phyloP scores from a whole-genome alignment of 148 eudicot genomes.

The Camellia lanceoleosa region DNA sequence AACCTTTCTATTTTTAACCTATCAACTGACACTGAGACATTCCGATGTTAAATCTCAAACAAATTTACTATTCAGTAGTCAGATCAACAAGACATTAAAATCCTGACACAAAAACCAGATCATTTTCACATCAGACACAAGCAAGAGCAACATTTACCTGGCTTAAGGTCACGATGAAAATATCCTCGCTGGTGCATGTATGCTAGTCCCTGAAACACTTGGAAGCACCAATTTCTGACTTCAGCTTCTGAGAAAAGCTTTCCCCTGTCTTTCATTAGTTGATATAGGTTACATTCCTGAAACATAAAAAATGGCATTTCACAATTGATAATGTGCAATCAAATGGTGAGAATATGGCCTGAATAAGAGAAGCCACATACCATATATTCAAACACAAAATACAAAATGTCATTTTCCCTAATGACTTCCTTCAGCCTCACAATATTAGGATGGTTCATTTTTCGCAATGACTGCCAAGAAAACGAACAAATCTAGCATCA shows the following conservation, averaged over 20 bases:
- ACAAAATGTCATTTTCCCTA: constrained; percentile 70
- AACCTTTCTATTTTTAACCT: neutral
- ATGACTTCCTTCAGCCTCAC: constrained; percentile 96
- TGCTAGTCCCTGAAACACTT: constrained; percentile 96
- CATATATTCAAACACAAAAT: constrained; percentile 94
- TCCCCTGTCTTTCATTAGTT: constrained; percentile 74
- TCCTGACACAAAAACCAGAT: constrained; percentile 6
- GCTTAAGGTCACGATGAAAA: constrained; percentile 96
- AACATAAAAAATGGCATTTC: constrained; percentile 7
- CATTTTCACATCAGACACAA: neutral
- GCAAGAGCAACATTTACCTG: constrained; percentile 43
- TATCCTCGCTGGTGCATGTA: constrained; percentile 95
- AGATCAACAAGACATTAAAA: neutral
- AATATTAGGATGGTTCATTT: constrained; percentile 89
- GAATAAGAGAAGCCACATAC: constrained; percentile 29
- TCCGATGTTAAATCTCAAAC: neutral
- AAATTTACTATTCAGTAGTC: neutral
- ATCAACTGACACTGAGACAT: neutral
- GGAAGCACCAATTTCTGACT: constrained; percentile 90
- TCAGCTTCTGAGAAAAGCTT: constrained; percentile 75
- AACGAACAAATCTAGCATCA: neutral
- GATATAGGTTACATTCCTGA: constrained; percentile 79
- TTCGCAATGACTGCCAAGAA: constrained; percentile 68
- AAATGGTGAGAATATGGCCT: neutral
- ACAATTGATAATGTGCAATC: neutral